phyloP scores from a whole-genome alignment of 352 stramenopile genomes.

The Globisporangium takayamanum region DNA sequence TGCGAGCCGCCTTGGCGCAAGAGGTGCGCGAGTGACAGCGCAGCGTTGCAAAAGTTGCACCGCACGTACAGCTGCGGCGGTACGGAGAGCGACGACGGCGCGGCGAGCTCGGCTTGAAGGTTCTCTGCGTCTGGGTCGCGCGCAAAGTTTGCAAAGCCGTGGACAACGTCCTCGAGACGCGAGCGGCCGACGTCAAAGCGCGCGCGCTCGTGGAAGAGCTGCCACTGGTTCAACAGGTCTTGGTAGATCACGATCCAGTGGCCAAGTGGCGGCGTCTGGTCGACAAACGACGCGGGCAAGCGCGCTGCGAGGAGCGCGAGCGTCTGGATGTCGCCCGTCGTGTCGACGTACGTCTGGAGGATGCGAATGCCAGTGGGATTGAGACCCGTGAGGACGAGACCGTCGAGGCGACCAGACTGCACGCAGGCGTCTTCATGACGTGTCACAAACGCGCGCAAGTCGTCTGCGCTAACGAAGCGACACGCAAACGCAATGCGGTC shows the following conservation, averaged over 20 bases:
- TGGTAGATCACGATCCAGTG: constrained; percentile 92
- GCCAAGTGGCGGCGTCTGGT: constrained; percentile 51
- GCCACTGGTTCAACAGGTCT: constrained; percentile 89
- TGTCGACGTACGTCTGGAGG: constrained; percentile 89
- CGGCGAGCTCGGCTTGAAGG: constrained; percentile 33
- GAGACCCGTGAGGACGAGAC: constrained; percentile 87
- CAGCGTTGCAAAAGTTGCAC: constrained; percentile 93
- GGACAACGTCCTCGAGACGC: constrained; percentile 85
- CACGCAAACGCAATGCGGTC: constrained; percentile 91
- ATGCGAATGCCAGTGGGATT: constrained; percentile 79
- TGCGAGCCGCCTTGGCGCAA: constrained; percentile 86
- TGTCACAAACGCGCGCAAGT: constrained; percentile 82
- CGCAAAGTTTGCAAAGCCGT: constrained; percentile 57
- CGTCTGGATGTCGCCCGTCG: constrained; percentile 88
- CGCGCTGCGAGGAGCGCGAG: constrained; percentile 81
- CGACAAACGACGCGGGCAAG: constrained; percentile 41
- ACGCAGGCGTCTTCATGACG: constrained; percentile 77
- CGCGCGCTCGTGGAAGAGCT: constrained; percentile 91
- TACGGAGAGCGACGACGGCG: constrained; percentile 46
- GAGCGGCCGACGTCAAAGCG: constrained; percentile 90
- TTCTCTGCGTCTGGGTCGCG: constrained; percentile 41
- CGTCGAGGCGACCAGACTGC: constrained; percentile 82
- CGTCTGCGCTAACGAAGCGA: constrained; percentile 76
- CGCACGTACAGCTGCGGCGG: constrained; percentile 90
- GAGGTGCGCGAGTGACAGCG: constrained; percentile 85